Percentiles rank a stretch among this genome's conserved stretches.
These are phyloP conservation scores for Arabis alpina DNA, from an alignment of 345 rosid genomes.

Conservation along the genomic window DNA sequence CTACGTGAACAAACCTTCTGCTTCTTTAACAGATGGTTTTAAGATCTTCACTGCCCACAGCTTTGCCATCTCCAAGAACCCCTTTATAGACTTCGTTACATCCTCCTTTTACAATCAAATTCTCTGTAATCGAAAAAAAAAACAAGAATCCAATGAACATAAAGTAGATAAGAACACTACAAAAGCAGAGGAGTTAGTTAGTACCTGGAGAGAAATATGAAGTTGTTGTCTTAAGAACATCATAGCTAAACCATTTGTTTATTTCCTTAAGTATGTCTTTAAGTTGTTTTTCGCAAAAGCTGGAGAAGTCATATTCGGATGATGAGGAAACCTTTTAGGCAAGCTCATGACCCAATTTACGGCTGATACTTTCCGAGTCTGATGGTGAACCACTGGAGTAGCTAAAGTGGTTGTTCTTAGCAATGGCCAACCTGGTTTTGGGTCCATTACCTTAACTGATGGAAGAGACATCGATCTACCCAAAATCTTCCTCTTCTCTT, in stretches of 20 bases:
- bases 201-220: slow-evolving; percentile 75
- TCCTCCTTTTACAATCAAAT: slow-evolving; percentile 83
- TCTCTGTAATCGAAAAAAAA: slow-evolving; percentile 51
- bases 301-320: slow-evolving; percentile 35
- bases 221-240: slow-evolving; percentile 67
- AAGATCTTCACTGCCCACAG: slow-evolving; percentile 75
- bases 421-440: slow-evolving; percentile 88
- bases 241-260: slow-evolving; percentile 60
- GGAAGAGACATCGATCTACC: slow-evolving; percentile 51
- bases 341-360: slow-evolving; percentile 90
- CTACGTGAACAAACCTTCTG: slow-evolving; percentile 73
- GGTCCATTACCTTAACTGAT: slow-evolving; percentile 52
- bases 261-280: slow-evolving; percentile 46
- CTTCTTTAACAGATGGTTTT: slow-evolving; percentile 64
- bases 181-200: slow-evolving; percentile 14
- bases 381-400: slow-evolving; percentile 43
- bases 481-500: slow-evolving; percentile 37
- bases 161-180: not conserved
- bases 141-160: slow-evolving; percentile 22
- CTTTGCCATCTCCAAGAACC: slow-evolving; percentile 67
- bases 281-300: slow-evolving; percentile 41
- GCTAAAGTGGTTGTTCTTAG: slow-evolving; percentile 53
- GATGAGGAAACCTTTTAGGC: slow-evolving; percentile 62
- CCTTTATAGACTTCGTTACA: slow-evolving; percentile 79
- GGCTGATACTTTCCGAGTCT: slow-evolving; percentile 65